Evolutionary conservation across 1,284 basidiomycete genomes (phyloP).

Genomic region (Ustilago bromivora): DNA sequence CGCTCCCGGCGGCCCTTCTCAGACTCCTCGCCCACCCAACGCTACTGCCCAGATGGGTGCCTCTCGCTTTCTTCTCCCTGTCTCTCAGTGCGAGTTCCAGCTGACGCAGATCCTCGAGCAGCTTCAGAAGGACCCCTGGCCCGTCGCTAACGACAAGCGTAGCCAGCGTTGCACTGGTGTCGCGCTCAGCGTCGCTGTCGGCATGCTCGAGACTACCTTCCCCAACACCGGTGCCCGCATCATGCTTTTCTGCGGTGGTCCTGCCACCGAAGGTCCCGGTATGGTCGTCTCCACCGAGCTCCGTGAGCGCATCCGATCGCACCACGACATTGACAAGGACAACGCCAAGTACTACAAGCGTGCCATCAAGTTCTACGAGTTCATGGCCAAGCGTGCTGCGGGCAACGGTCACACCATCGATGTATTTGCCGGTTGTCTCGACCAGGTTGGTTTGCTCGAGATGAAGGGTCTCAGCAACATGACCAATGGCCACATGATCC

Average conservation of each 20-base stretch:
- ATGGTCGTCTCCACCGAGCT: slow-evolving; percentile 96
- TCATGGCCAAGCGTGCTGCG: slow-evolving; percentile 90
- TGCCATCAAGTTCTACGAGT: slow-evolving; percentile 97
- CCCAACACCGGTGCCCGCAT: slow-evolving; percentile 95
- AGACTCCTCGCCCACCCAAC: slow-evolving; percentile 76
- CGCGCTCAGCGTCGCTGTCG: slow-evolving; percentile 91
- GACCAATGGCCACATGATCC: slow-evolving; percentile 95
- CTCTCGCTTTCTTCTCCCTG: slow-evolving; percentile 91
- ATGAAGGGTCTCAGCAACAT: slow-evolving; percentile 96
- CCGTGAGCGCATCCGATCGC: slow-evolving; percentile 96
- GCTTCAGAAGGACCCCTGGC: slow-evolving; percentile 93
- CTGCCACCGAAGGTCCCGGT: slow-evolving; percentile 96
- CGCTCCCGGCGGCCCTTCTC: slow-evolving; percentile 70
- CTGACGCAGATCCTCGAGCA: slow-evolving; percentile 92
- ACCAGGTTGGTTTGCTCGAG: slow-evolving; percentile 96
- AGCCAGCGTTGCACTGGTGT: slow-evolving; percentile 96
- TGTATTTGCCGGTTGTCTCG: slow-evolving; percentile 95
- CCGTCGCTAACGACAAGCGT: slow-evolving; percentile 93
- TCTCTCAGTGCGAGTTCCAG: slow-evolving; percentile 94
- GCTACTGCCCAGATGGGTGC: slow-evolving; percentile 80
- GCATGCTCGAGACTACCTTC: slow-evolving; percentile 94
- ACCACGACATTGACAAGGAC: slow-evolving; percentile 98
- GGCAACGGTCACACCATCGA: slow-evolving; percentile 95
- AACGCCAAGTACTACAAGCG: slow-evolving; percentile 98
- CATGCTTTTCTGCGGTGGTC: slow-evolving; percentile 96